Evolutionary conservation across 768 basidiomycete genomes (phyloP), one percentile per base, ranked within the genome.

Genomic region (Nidularia pulvinata): DNA sequence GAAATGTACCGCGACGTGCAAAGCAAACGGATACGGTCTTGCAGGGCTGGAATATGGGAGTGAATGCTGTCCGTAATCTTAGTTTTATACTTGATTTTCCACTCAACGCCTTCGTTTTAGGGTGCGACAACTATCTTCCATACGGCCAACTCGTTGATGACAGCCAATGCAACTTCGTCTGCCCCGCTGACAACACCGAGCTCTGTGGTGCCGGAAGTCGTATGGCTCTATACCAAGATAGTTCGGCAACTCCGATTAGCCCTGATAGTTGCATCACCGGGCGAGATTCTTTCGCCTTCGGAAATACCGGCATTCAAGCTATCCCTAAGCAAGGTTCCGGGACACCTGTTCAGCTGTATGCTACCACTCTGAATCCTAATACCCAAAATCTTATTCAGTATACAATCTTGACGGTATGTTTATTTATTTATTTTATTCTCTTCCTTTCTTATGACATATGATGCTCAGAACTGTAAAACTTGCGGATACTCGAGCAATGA

Each of bases 31-130:
- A 3, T 83, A 67, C 59, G 59, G 73, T 33, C 78, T 74, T 48
- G 81, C 81, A 7, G 83, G 84, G 6, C 67, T 79, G 4, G 83
- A 84, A 64, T 84, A 74, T 58, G 76, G 70, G 4, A 51, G 50
- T 25, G 64, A 65, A 48, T 65, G 64, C 51, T 65, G 63, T 64
- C 46, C 19, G 59, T 44, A 9, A 7, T 39, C n/a, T n/a, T 48
- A 14, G 39, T 5, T 35, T 5, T 47, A n/a, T 13, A 14, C 32
- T 34, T 39, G 37, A 33, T 44, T 33, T 11, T 43, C 10, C 46
- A 35, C 4, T 22, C 48, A 4, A 51, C 10, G 7, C 34, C 4
- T 34, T 49, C 7, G 62, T 10, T 34, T 30, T 34, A 49, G 48
- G 48, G 48, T 49, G 48, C 48, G 48, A 49, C 19, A 34, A 22